Conservation (phyloP, 1,284 basidiomycete genomes). For the Leccinum brunneo-olivaceum region DNA sequence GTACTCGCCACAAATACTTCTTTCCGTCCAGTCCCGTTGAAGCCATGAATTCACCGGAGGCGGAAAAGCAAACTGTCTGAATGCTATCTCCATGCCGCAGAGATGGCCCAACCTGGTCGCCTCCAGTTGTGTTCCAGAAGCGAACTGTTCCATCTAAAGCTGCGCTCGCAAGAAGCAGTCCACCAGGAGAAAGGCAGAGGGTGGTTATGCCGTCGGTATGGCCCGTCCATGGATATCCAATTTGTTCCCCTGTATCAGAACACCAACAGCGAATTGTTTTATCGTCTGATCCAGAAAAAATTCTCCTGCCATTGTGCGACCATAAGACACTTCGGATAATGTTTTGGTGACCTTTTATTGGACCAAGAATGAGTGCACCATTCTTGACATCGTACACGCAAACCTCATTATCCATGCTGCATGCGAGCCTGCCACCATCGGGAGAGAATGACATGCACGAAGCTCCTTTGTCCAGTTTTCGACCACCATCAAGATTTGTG, state of each 20-base stretch:
- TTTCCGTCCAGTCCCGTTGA: neutral
- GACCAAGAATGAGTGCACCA: neutral
- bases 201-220: neutral
- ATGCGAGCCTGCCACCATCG: slow-evolving; percentile 5
- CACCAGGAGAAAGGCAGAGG: slow-evolving; percentile 5
- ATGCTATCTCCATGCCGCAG: neutral
- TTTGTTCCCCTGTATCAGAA: neutral
- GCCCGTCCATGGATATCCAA: slow-evolving; percentile 7
- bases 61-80: neutral
- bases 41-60: slow-evolving; percentile 8
- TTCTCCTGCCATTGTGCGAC: slow-evolving; percentile 7
- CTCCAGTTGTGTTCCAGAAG: slow-evolving; percentile 8
- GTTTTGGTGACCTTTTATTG: neutral
- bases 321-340: slow-evolving; percentile 1
- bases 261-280: slow-evolving; percentile 7
- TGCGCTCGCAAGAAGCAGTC: slow-evolving; percentile 7
- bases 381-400: neutral
- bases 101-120: neutral
- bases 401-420: neutral
- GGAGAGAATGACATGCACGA: slow-evolving; percentile 6
- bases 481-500: neutral
- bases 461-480: neutral
- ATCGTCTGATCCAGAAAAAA: slow-evolving; percentile 3
- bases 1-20: slow-evolving; percentile 8
- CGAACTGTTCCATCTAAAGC: slow-evolving; percentile 6